Evolutionary conservation across 2,329 filamentous ascomycete genomes (phyloP).

Genomic region (Talaromyces piceae): DNA sequence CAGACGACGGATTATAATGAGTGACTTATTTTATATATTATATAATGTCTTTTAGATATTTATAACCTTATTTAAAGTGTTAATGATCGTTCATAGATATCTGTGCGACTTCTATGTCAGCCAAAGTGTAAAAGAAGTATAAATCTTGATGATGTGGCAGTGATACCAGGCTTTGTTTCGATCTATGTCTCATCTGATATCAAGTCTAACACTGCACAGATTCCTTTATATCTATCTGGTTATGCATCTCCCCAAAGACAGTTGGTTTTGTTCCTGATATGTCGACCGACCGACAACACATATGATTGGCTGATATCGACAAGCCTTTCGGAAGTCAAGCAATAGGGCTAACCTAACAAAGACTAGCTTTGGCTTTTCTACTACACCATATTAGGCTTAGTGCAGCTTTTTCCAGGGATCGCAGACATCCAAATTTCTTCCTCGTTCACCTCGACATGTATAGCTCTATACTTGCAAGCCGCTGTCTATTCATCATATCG

Average conservation of each 20-base stretch:
- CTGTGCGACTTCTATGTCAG: too few species aligned
- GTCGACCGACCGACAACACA: not conserved
- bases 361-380: not conserved
- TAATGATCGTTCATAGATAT: too few species aligned
- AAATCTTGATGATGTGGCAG: too few species aligned
- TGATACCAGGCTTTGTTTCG: too few species aligned
- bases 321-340: not conserved
- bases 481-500: not conserved
- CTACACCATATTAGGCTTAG: not conserved
- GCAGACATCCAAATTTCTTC: not conserved
- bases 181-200: too few species aligned
- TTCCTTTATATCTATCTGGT: too few species aligned
- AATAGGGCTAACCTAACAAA: not conserved
- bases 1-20: not conserved
- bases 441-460: not conserved
- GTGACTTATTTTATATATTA: too few species aligned
- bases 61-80: too few species aligned
- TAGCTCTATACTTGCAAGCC: not conserved
- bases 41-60: too few species aligned
- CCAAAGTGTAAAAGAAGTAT: too few species aligned
- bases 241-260: not conserved
- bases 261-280: not conserved
- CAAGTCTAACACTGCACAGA: too few species aligned
- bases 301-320: not conserved
- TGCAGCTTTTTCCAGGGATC: not conserved